Percentiles rank a stretch among this genome's conserved stretches.
Evolutionary conservation across 2,329 filamentous ascomycete genomes (phyloP).

Genomic region (Neurospora crassa): DNA sequence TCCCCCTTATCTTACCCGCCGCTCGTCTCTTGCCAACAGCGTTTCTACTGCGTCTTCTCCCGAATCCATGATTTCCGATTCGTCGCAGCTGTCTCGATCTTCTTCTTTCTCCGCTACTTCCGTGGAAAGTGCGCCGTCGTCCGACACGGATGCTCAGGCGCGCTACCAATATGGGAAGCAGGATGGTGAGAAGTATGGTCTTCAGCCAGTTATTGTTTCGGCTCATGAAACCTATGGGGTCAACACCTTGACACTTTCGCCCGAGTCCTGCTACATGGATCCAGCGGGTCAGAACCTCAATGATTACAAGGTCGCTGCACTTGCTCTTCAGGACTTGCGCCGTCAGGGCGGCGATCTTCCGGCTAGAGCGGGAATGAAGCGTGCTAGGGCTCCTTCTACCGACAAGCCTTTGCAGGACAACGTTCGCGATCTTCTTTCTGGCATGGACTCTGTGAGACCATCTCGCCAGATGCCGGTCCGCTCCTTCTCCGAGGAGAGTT

Average conservation of each 20-base stretch:
- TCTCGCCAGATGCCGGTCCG: constrained; percentile 28
- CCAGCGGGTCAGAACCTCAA: constrained; percentile 41
- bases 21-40: constrained; percentile 54
- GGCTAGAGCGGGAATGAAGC: constrained; percentile 39
- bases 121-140: constrained; percentile 50
- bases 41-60: constrained; percentile 55
- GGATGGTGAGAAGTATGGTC: constrained; percentile 44
- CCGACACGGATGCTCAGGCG: constrained; percentile 51
- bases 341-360: constrained; percentile 25
- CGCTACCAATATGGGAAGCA: constrained; percentile 53
- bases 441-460: constrained; percentile 22
- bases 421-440: constrained; percentile 51
- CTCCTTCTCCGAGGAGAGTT: constrained; percentile 36
- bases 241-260: constrained; percentile 41
- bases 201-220: constrained; percentile 43
- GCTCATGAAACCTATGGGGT: constrained; percentile 49
- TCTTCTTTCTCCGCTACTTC: constrained; percentile 57
- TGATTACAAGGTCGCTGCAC: constrained; percentile 38
- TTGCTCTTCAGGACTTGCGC: constrained; percentile 51
- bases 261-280: constrained; percentile 43
- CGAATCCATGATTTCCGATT: constrained; percentile 58
- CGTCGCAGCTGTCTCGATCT: constrained; percentile 51
- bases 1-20: constrained; percentile 45
- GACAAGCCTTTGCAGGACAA: constrained; percentile 57
- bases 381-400: constrained; percentile 48